Base-by-base conservation (phyloP, 2,329 filamentous ascomycete genomes). In the Epichloe hybrida region DNA sequence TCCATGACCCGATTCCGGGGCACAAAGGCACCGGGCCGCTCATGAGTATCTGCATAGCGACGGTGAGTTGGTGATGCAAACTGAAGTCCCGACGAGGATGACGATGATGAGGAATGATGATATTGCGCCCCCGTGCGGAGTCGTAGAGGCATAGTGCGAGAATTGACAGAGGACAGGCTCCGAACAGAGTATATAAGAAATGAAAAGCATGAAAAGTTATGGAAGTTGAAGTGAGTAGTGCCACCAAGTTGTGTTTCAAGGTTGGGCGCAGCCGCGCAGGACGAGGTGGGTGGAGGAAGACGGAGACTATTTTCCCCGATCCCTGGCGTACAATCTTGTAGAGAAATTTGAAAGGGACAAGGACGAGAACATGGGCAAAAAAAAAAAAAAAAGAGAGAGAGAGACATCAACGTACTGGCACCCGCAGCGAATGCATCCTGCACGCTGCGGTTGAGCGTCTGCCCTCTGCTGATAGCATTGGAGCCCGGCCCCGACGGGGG, bases 1-100 rank as follows among this genome's bases (percentile, higher is more conserved):
- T 97, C 91, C 53, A 85, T 84, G 52, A 97, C 88, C 55, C 88
- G 84, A 56, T 93, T 86, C 68, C 95, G 95, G 64, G 80, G 80
- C 63, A 81, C 79, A 63, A 84, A 85, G 13, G 70, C 69, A 12
- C 74, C 62, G 38, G 72, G 71, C 53, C 75, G 71, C 59, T 80
- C 77, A 50, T 68, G 66, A 36, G 73, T 69, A 64, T 81, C 78
- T 81, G 64, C 52, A 56, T 56, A 52, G 39, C 53, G 59, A 48
- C 59, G 59, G 64, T 73, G 64, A 72, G 71, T 57, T 46, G 52
- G 49, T 53, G 57, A 47, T 15, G 31, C 41, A 35, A 44, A 59
- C 7, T 56, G 54, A 9, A 50, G 47, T 2, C 50, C 51, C 1
- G 54, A 53, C 17, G 56, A 57, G 3, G 51, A 54, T 3, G 55